A percentile compares a stretch with the other conserved stretches of the same genome.
These are phyloP conservation scores for Trametes coccinea DNA, from an alignment of 768 basidiomycete genomes.

Conservation along the genomic window DNA sequence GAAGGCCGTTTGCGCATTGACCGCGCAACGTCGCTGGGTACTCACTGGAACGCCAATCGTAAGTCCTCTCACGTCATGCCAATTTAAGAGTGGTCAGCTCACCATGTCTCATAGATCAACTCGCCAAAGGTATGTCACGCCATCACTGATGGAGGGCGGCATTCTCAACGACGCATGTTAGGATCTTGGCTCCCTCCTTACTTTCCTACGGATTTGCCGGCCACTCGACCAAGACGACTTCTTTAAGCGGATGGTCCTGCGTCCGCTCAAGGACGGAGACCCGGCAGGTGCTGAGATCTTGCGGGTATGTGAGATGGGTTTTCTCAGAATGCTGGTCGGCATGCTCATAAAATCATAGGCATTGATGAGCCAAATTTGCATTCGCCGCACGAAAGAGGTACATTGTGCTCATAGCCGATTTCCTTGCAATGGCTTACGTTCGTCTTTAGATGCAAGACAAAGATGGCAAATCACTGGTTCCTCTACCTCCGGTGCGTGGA, in stretches of 20 bases:
- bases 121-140: slow-evolving; percentile 57
- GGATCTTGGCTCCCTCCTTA: slow-evolving; percentile 86
- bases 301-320: slow-evolving; percentile 43
- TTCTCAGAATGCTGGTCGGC: neutral
- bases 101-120: slow-evolving; percentile 58
- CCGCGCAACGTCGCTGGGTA: slow-evolving; percentile 76
- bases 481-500: slow-evolving; percentile 63
- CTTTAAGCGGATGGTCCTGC: slow-evolving; percentile 75
- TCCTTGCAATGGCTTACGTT: neutral
- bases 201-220: slow-evolving; percentile 81
- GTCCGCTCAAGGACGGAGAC: slow-evolving; percentile 73
- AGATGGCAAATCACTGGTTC: slow-evolving; percentile 68
- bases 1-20: slow-evolving; percentile 59
- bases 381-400: slow-evolving; percentile 83
- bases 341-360: slow-evolving; percentile 43
- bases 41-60: slow-evolving; percentile 90
- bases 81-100: neutral
- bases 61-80: slow-evolving; percentile 32
- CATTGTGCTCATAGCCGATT: neutral
- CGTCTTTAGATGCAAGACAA: slow-evolving; percentile 75
- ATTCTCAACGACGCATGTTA: slow-evolving; percentile 30
- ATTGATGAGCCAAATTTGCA: slow-evolving; percentile 75
- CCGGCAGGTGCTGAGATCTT: slow-evolving; percentile 69
- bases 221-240: slow-evolving; percentile 84
- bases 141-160: neutral